Base-by-base conservation (phyloP, 2,329 filamentous ascomycete species). In the Pseudogymnoascus destructans region DNA sequence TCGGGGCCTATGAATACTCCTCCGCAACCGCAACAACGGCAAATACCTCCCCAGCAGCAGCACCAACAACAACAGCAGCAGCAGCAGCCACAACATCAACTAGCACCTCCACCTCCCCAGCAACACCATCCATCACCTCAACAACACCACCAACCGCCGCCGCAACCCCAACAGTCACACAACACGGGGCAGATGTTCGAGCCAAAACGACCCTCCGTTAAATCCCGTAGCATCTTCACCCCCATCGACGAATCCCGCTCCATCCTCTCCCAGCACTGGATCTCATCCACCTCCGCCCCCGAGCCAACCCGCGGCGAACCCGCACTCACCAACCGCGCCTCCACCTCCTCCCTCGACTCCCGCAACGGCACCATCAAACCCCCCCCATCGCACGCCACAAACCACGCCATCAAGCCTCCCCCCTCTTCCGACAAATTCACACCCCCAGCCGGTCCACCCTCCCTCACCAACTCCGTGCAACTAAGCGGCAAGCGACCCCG, bases 191-290 rank as follows among this genome's bases (percentile, higher is more conserved):
- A 70, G 72, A 65, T 79, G 74, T 68, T 73, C 69, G 68, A 82
- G 71, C 70, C 78, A 67, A 72, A 73, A 35, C 72, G 80, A 64
- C 69, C 77, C 69, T 73, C 82, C 59, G 70, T 77, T 58, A 77
- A 78, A 62, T 73, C 72, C 7, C 77, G 74, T 64, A 96, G 91
- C 70, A 97, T 98, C 60, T 97, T 97, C 69, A 98, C 93, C 0
- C 93, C 93, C 0, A 95, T 98, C 62, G 93, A 97, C 66, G 91
- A 95, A 69, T 90, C 87, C 65, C 81, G 88, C 55, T 96, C 91
- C 1, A 85, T 96, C 60, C 73, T 96, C 42, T 89, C 89, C 10
- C 88, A 92, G 63, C 90, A 95, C 69, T 84, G 87, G 62, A 84
- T 82, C 13, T 80, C 80, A 1, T 85, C 87, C 63, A 77, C 81